Conservation (phyloP, 495 filamentous ascomycete species). For the Penicillium antarcticum region DNA sequence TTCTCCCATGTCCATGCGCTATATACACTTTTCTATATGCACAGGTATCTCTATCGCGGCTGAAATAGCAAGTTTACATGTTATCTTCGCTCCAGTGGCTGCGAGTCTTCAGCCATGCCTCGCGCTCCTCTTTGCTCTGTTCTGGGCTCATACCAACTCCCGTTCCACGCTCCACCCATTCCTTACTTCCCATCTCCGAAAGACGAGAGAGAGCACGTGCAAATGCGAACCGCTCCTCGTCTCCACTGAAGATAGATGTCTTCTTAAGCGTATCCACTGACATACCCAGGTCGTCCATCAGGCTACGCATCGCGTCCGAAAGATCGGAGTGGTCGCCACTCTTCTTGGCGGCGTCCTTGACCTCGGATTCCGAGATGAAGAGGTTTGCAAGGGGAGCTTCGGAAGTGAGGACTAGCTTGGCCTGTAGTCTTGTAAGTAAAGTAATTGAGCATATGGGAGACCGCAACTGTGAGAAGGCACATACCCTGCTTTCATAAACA, state of each 20-base stretch:
- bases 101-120: constrained; percentile 63
- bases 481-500: constrained; percentile 73
- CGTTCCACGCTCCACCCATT: constrained; percentile 92
- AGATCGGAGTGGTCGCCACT: constrained; percentile 55
- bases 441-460: background rate
- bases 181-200: constrained; percentile 86
- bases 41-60: background rate
- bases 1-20: background rate
- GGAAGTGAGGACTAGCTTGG: constrained; percentile 92
- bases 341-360: constrained; percentile 43
- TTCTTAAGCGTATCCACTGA: constrained; percentile 83
- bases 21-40: constrained; percentile 5
- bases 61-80: constrained; percentile 44
- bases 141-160: constrained; percentile 62
- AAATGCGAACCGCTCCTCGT: constrained; percentile 96
- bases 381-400: constrained; percentile 79
- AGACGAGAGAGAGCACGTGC: constrained; percentile 81
- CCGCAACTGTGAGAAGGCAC: constrained; percentile 10
- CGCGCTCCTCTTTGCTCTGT: constrained; percentile 58
- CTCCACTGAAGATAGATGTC: constrained; percentile 84
- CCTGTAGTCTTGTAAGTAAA: constrained; percentile 46
- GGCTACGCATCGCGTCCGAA: constrained; percentile 76
- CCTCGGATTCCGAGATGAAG: constrained; percentile 81
- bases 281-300: constrained; percentile 93
- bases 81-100: constrained; percentile 70